A percentile compares a stretch with the other conserved stretches of the same genome.
Conservation (phyloP, 169 alveolate species). For the Fabrea salina region DNA sequence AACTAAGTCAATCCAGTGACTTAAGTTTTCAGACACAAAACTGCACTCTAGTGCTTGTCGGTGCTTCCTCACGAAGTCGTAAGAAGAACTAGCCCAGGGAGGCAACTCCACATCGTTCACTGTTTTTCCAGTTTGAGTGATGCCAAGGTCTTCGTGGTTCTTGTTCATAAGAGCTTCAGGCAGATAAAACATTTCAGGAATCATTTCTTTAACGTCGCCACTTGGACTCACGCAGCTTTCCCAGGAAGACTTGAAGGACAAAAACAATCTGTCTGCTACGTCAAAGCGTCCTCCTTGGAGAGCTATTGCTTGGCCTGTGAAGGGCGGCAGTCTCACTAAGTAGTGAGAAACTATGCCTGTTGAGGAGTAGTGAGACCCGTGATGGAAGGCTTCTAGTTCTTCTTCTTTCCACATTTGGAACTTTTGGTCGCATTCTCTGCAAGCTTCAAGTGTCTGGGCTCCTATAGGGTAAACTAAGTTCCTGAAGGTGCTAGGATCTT, state of each 20-base stretch:
- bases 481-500: slow-evolving; percentile 78
- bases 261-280: slow-evolving; percentile 65
- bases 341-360: slow-evolving; percentile 69
- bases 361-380: slow-evolving; percentile 75
- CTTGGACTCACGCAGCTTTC: slow-evolving; percentile 51
- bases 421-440: not conserved
- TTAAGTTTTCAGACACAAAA: slow-evolving; percentile 85
- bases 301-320: slow-evolving; percentile 57
- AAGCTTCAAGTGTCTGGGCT: slow-evolving; percentile 70
- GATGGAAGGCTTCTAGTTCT: slow-evolving; percentile 38
- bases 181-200: slow-evolving; percentile 70
- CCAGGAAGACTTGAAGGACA: slow-evolving; percentile 55
- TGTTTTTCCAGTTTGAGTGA: not conserved
- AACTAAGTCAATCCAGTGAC: slow-evolving; percentile 96
- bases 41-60: slow-evolving; percentile 93
- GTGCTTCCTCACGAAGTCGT: slow-evolving; percentile 66
- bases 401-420: slow-evolving; percentile 8
- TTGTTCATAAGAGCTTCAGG: slow-evolving; percentile 67
- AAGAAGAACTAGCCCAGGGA: slow-evolving; percentile 82
- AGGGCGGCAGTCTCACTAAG: slow-evolving; percentile 68
- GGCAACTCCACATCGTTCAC: slow-evolving; percentile 84
- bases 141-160: slow-evolving; percentile 17
- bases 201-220: slow-evolving; percentile 70
- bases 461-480: slow-evolving; percentile 92
- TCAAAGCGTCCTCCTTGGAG: slow-evolving; percentile 70